Base-by-base conservation (phyloP, 768 basidiomycete species). In the Tylopilus cervinicoccineus region DNA sequence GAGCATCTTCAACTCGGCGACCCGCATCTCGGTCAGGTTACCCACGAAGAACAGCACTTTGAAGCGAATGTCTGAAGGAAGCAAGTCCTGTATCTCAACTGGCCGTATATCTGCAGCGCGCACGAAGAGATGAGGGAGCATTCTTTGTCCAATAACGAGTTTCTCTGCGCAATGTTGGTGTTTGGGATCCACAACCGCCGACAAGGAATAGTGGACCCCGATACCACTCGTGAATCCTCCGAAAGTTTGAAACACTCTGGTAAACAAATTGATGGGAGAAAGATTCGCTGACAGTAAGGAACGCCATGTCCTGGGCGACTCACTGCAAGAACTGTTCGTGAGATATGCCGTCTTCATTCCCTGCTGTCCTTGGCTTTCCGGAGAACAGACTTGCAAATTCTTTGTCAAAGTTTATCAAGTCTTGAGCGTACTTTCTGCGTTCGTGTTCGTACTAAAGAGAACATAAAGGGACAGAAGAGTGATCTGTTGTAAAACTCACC, bases 381-480 rank as follows among this genome's bases (percentile, higher is more conserved):
- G 84, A 86, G 62, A 86, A 86, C n/a, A 86, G 67, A 13, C 72
- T 70, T 8, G 83, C 73, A 51, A 81, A 84, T 50, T 83, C 60
- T 54, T 77, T 79, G 60, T 89, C 87, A 56, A 86, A 88, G 41
- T 76, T 56, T 49, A 88, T 88, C 50, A 91, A 72, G 48, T 87
- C 84, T 64, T 83, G 76, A 0, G 88, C 86, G 50, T 79, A 85
- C 54, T 76, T 77, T 43, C 77, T 74, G 23, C 88, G 73, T 58
- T 91, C 88, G 23, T 68, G 50, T 61, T 87, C 83, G 59, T 88
- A 87, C 85, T 86, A 45, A 33, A n/a, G 16, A 16, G 16, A 16
- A 37, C 27, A 19, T 46, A 20, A 43, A 28, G 10, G 8, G 11
- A 52, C 26, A 20, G 23, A 48, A 38, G 24, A 8, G 23, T 10